These are phyloP conservation scores for Xylariaceae sp. DNA, from an alignment of 2,329 filamentous ascomycete genomes.

Conservation along the genomic window DNA sequence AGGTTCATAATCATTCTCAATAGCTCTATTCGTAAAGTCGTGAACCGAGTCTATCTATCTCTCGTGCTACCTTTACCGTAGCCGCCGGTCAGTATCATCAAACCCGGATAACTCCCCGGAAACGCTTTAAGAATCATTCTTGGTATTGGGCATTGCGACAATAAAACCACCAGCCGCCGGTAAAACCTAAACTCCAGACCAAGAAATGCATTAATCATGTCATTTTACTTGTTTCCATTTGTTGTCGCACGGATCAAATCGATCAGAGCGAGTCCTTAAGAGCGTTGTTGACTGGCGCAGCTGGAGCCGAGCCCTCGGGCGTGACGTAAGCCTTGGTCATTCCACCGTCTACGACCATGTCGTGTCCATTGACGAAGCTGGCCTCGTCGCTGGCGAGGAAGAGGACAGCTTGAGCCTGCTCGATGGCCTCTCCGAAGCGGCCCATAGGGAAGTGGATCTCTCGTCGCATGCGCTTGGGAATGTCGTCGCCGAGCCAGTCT, in stretches of 20 bases:
- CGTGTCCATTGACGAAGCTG: conserved; percentile 85
- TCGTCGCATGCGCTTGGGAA: conserved; percentile 74
- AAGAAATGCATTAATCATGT: too few relatives aligned
- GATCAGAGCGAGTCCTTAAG: conserved; percentile 44
- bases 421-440: conserved; percentile 87
- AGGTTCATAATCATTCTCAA: too few relatives aligned
- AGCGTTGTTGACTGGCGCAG: conserved; percentile 61
- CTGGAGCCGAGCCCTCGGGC: conserved; percentile 55
- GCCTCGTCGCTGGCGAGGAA: conserved; percentile 86
- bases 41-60: too few relatives aligned
- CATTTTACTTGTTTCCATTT: too few relatives aligned
- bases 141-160: too few relatives aligned
- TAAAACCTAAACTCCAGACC: too few relatives aligned
- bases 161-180: too few relatives aligned
- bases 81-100: too few relatives aligned
- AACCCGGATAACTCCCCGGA: too few relatives aligned
- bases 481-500: conserved; percentile 88
- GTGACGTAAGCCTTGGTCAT: conserved; percentile 91
- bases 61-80: too few relatives aligned
- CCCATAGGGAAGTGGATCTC: conserved; percentile 89
- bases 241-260: background rate
- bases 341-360: conserved; percentile 94
- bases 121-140: too few relatives aligned
- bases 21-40: too few relatives aligned
- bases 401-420: conserved; percentile 85